Percentiles rank a stretch among this genome's conserved stretches.
phyloP scores from a whole-genome alignment of 2,329 filamentous ascomycete genomes.

The Davidsoniella australis region DNA sequence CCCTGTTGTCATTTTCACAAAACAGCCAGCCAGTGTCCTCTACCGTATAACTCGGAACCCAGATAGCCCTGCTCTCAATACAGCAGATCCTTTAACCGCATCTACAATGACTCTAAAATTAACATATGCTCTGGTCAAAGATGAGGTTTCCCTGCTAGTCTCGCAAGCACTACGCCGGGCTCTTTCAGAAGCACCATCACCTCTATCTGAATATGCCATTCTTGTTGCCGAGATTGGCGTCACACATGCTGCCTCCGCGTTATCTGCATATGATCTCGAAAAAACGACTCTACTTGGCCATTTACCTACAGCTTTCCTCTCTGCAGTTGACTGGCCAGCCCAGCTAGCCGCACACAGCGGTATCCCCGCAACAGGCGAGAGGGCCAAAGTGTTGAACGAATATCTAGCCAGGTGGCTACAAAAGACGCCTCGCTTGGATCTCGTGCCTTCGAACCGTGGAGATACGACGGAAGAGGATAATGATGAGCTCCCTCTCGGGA shows the following conservation, averaged over 20 bases:
- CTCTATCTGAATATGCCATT: conserved; percentile 29
- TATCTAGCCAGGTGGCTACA: conserved; percentile 24
- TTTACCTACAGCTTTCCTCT: conserved; percentile 16
- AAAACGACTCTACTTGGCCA: conserved; percentile 32
- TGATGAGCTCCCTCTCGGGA: conserved; percentile 20
- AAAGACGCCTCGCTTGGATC: conserved; percentile 14
- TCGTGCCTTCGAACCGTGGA: not conserved
- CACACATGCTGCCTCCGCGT: conserved; percentile 24
- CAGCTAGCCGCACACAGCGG: conserved; percentile 4
- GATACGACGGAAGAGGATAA: no score
- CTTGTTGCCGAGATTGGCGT: conserved; percentile 29
- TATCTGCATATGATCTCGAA: conserved; percentile 37
- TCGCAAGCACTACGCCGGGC: conserved; percentile 25
- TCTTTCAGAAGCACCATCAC: conserved; percentile 18
- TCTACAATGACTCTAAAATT: conserved; percentile 49
- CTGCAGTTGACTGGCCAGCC: conserved; percentile 11
- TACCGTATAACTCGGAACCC: conserved; percentile 51
- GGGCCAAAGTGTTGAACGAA: conserved; percentile 14
- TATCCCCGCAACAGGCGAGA: not conserved
- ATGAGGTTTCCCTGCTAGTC: conserved; percentile 45
- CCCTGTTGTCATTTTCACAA: conserved; percentile 52
- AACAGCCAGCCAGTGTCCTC: conserved; percentile 63
- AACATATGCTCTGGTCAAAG: conserved; percentile 58
- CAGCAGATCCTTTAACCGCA: conserved; percentile 16
- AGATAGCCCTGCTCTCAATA: conserved; percentile 17